Conservation (phyloP, 352 stramenopile species). For the Globisporangium middletonii region DNA sequence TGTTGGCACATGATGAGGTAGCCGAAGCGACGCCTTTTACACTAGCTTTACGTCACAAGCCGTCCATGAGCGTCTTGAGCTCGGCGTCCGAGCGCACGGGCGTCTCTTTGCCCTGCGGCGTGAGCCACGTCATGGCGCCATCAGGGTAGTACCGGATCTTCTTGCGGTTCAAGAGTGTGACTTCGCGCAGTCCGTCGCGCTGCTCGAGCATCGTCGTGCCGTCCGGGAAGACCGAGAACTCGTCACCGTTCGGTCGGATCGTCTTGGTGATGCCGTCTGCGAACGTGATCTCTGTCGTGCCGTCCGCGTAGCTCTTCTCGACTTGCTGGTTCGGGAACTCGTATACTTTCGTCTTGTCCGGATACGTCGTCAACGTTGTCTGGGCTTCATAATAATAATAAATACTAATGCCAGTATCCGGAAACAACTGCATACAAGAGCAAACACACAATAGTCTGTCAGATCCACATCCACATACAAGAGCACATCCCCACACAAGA, state of each 20-base stretch:
- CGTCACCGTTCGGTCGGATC: conserved; percentile 64
- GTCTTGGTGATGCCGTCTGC: conserved; percentile 92
- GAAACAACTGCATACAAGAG: conserved; percentile 30
- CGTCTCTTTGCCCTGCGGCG: conserved; percentile 35
- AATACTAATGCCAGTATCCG: conserved; percentile 83
- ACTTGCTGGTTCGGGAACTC: conserved; percentile 95
- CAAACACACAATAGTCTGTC: background rate
- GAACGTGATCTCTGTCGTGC: conserved; percentile 93
- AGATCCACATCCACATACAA: background rate
- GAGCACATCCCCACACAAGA: background rate
- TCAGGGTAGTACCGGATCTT: conserved; percentile 73
- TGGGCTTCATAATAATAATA: conserved; percentile 93
- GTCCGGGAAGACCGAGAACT: conserved; percentile 79
- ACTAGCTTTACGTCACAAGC: conserved; percentile 1
- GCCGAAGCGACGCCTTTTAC: too few species aligned
- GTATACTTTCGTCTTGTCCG: conserved; percentile 93
- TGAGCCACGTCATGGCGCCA: conserved; percentile 58
- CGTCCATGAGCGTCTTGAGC: conserved; percentile 50
- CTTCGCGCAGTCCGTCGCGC: conserved; percentile 59
- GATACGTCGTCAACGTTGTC: conserved; percentile 92
- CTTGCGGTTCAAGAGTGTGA: conserved; percentile 70
- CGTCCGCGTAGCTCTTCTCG: conserved; percentile 91
- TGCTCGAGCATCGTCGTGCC: conserved; percentile 79
- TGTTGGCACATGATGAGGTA: background rate
- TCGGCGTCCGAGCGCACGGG: conserved; percentile 59